Base-by-base conservation (phyloP, 257 asterid species). In the Solanum gandarillasii region DNA sequence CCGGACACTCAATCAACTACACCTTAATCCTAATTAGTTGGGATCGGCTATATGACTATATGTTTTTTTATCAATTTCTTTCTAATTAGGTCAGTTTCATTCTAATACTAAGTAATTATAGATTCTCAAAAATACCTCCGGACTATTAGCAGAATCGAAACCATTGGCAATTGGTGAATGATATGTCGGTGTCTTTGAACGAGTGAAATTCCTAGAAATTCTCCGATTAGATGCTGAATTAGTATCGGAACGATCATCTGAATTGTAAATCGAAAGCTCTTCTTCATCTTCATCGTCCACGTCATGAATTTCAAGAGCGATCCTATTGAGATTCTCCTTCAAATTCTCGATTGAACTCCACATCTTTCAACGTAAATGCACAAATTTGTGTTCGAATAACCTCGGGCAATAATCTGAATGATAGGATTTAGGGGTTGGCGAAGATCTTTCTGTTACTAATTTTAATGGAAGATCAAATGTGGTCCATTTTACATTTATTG, bases 331-430 rank as follows among this genome's bases (percentile, higher is more conserved):
- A 87, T 95, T 96, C 82, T 97, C 98, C 94, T 96, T 96, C 39
- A 94, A 93, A 93, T 89, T 95, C 52, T 98, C 99, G 52, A 97
- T 96, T 87, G 99, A 95, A 90, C 92, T 95, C 99, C 98, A 97
- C 99, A 97, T 97, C 91, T 91, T 92, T 91, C 41, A 82, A 90
- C 86, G 70, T 31, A 68, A 83, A 70, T 43, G 31, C 85, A 21
- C 87, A 83, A 52, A 23, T 68, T 83, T 81, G 21, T 35, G 12
- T 86, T 32, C 32, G 34, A 86, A 31, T 18, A 5, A 43, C 83
- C 52, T 43, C 81, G 58, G 38, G 74, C 32, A 48, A 41, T 43
- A 18, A 48, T 14, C 32, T 23, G 70, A 82, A 82, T 48, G 67
- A 48, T 20, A 48, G 27, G 43, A 82, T 48, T 82, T 48, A 48